These are phyloP conservation scores for Suillus subaureus DNA, from an alignment of 768 basidiomycete genomes.

Conservation along the genomic window DNA sequence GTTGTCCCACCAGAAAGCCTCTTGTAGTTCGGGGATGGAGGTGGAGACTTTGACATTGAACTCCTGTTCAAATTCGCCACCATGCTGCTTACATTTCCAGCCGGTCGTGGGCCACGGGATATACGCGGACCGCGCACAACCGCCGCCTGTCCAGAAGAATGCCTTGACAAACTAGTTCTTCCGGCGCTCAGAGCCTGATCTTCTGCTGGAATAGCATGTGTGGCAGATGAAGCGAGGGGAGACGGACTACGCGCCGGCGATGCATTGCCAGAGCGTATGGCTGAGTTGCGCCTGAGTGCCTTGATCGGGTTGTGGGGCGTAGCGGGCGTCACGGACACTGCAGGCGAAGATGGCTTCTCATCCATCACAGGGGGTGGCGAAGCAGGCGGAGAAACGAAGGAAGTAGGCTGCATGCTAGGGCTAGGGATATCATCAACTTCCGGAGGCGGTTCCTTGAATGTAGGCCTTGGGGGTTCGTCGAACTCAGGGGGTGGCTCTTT, in stretches of 20 bases:
- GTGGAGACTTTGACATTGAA: constrained; percentile 39
- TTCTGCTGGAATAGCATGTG: constrained; percentile 33
- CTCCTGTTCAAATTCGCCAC: constrained; percentile 60
- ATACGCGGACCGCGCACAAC: constrained; percentile 51
- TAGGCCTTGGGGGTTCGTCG: constrained; percentile 42
- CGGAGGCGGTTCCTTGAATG: constrained; percentile 66
- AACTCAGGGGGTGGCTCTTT: constrained; percentile 59
- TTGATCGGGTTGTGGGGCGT: constrained; percentile 58
- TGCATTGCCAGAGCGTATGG: constrained; percentile 36
- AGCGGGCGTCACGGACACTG: constrained; percentile 44
- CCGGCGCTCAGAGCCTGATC: constrained; percentile 36
- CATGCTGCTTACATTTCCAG: constrained; percentile 53
- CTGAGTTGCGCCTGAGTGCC: constrained; percentile 36
- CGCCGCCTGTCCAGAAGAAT: constrained; percentile 43
- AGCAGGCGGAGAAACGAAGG: constrained; percentile 23
- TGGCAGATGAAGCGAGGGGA: constrained; percentile 34
- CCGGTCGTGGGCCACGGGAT: constrained; percentile 48
- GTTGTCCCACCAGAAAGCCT: constrained; percentile 43
- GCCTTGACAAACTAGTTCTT: constrained; percentile 43
- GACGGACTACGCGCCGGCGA: constrained; percentile 49
- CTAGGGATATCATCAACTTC: constrained; percentile 49
- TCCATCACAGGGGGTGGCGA: constrained; percentile 28
- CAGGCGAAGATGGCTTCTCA: constrained; percentile 32
- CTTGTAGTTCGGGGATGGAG: constrained; percentile 44
- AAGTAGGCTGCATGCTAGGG: constrained; percentile 16